A percentile compares a stretch with the other conserved stretches of the same genome.
phyloP scores from a whole-genome alignment of 306 rosid species.

The Vigna nakashimae region DNA sequence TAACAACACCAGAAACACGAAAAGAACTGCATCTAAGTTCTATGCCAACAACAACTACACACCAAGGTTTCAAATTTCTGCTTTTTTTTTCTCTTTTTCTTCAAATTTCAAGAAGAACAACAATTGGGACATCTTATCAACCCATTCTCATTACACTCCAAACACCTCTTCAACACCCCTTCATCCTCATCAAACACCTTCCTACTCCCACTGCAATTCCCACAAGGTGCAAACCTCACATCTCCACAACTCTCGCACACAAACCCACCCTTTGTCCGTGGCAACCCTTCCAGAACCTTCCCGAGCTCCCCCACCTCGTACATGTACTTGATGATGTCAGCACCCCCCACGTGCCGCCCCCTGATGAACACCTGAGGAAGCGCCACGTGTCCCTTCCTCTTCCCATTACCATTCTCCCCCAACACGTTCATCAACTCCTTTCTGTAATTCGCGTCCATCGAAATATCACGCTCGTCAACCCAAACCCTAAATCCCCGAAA shows the following conservation, averaged over 20 bases:
- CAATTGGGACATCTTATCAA: slow-evolving; percentile 89
- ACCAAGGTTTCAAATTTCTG: neutral
- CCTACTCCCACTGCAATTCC: slow-evolving; percentile 86
- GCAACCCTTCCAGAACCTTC: slow-evolving; percentile 79
- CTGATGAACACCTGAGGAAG: slow-evolving; percentile 81
- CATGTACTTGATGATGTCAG: slow-evolving; percentile 71
- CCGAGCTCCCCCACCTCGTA: slow-evolving; percentile 82
- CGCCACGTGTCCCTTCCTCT: slow-evolving; percentile 51
- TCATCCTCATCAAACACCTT: slow-evolving; percentile 91
- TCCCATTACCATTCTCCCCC: slow-evolving; percentile 55
- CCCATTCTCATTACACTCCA: slow-evolving; percentile 92
- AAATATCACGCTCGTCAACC: slow-evolving; percentile 89
- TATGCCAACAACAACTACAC: neutral
- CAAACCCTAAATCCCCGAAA: slow-evolving; percentile 89
- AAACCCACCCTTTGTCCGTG: slow-evolving; percentile 68
- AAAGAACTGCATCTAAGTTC: neutral
- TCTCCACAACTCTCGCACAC: slow-evolving; percentile 87
- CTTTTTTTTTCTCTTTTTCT: neutral
- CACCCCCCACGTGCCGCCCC: slow-evolving; percentile 81
- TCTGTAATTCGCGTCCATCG: slow-evolving; percentile 75
- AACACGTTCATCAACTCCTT: slow-evolving; percentile 76
- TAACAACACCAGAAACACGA: neutral
- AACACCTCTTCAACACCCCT: slow-evolving; percentile 70
- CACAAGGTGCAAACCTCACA: slow-evolving; percentile 81
- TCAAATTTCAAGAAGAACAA: slow-evolving; percentile 50